These are phyloP conservation scores for Fraxinus angustifolia DNA, from an alignment of 305 asterid species.

Conservation along the genomic window DNA sequence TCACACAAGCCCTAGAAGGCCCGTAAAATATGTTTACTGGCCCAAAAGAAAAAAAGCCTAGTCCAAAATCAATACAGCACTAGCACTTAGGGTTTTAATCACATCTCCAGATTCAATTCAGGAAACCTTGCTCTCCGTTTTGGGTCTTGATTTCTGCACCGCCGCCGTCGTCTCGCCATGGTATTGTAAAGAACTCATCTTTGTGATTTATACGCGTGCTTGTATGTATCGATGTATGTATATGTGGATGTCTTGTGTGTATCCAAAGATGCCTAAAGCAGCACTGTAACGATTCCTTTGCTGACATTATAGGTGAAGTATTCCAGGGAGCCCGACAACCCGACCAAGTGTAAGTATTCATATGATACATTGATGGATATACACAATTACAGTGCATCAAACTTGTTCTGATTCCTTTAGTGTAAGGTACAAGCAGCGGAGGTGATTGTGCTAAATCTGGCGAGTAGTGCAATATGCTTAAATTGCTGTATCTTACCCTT, in stretches of 20 bases:
- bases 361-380: background rate
- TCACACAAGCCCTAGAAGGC: background rate
- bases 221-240: background rate
- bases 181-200: background rate
- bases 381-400: background rate
- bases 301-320: slow-evolving; percentile 58
- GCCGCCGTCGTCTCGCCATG: background rate
- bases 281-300: background rate
- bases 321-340: slow-evolving; percentile 71
- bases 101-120: background rate
- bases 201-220: background rate
- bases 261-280: background rate
- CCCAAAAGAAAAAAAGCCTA: background rate
- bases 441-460: background rate
- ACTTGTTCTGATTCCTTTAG: background rate
- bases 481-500: background rate
- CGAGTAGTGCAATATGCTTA: background rate
- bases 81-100: background rate
- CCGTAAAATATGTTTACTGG: background rate
- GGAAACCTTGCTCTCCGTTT: background rate
- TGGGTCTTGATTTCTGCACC: background rate
- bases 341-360: slow-evolving; percentile 54
- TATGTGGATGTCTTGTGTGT: background rate
- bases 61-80: background rate
- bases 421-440: background rate